Base-by-base conservation (phyloP, 106 monocot species). In the Triglochin maritima region DNA sequence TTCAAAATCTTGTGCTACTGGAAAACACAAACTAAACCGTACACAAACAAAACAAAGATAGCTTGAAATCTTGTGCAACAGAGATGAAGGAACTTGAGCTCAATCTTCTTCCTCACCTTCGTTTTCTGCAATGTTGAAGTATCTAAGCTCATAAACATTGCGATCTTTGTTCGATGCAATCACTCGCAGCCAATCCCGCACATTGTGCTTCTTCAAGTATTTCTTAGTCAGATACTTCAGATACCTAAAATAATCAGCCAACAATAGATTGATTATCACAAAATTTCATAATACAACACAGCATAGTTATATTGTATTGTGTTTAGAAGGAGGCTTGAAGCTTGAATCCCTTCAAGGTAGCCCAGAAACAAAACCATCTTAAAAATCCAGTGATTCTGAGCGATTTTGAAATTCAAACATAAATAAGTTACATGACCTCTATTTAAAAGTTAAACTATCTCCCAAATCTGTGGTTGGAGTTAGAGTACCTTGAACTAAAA, bases 91-190 rank as follows among this genome's bases (percentile, higher is more conserved):
- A 44, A 17, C 29, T 42, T 10, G 6, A 50, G 44, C 57, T 59
- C 10, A 71, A 7, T 71, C 71, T 44, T 50, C 71, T 51, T 71
- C 71, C 61, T 62, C 71, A 2, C 71, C 71, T 49, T 71, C 71
- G 13, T 71, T 71, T 47, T 71, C 71, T n/a, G 50, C 71, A 52
- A 71, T 71, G 61, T 71, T 71, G 71, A 71, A 71, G 61, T 71
- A 71, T 17, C 60, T 3, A 9, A 62, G 71, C 61, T 71, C 71
- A 44, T 71, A 62, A 5, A 71, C 42, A 60, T 71, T 71, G 49
- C 71, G 61, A 6, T 71, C 71, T 6, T 62, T 71, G 71, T 50
- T 71, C 49, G 71, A 71, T 50, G 71, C 49, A 46, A 71, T 71
- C 50, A 71, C 71, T 29, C 71, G 71, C 48, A 71, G 71, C 71